These are phyloP conservation scores for Biancaea sappan DNA, from an alignment of 306 rosid species.

Conservation along the genomic window DNA sequence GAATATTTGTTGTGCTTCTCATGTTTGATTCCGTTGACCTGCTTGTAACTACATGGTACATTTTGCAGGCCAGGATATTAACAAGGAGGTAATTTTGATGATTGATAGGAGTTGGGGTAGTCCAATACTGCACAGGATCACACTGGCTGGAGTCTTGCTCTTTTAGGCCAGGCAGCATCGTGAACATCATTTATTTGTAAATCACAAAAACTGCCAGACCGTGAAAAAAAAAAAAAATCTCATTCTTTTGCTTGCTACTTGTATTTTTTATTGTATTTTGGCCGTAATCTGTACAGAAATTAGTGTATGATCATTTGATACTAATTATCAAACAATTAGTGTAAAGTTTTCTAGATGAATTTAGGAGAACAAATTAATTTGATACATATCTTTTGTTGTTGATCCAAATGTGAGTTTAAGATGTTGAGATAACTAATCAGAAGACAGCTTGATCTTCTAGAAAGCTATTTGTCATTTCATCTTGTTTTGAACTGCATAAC, in stretches of 20 bases:
- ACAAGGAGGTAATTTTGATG: no score
- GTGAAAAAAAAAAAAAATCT: neutral
- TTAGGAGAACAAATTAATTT: neutral
- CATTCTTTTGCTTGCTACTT: neutral
- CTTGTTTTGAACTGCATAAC: no score
- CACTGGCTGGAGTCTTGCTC: neutral
- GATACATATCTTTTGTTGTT: neutral
- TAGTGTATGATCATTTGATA: neutral
- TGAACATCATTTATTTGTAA: neutral
- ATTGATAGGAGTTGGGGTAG: neutral
- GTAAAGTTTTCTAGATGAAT: neutral
- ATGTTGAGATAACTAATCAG: neutral
- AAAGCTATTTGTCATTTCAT: no score
- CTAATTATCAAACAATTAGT: neutral
- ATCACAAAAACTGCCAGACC: neutral
- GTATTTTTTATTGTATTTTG: neutral
- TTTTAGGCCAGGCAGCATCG: neutral
- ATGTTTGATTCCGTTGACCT: neutral
- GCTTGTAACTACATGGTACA: slow-evolving; percentile 10
- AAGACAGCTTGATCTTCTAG: no score
- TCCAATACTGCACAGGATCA: neutral
- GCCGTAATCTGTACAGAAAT: neutral
- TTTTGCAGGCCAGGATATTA: slow-evolving; percentile 45
- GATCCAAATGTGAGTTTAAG: neutral
- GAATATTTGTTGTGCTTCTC: neutral